phyloP scores from a whole-genome alignment of 129 eudicot genomes.

The Tanacetum coccineum region DNA sequence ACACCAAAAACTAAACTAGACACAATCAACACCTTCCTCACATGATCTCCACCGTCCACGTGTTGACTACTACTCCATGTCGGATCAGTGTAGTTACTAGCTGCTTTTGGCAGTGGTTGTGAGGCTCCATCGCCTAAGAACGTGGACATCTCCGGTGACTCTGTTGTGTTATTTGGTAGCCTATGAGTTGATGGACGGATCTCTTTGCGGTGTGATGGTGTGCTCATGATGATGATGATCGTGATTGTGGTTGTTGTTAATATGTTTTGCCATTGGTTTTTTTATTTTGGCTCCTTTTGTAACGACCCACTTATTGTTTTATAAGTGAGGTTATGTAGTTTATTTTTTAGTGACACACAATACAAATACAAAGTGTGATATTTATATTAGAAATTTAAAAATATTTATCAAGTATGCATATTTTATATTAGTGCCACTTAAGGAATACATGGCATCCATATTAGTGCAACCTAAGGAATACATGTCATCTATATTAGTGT shows the following conservation, averaged over 20 bases:
- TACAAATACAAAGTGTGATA: no score
- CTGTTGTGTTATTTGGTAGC: slow-evolving; percentile 36
- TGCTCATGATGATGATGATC: slow-evolving; percentile 15
- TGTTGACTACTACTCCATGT: slow-evolving; percentile 29
- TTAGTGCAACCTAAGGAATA: no score
- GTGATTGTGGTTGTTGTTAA: no score
- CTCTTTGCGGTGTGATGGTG: slow-evolving; percentile 36
- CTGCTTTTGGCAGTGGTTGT: slow-evolving; percentile 60
- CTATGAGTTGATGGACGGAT: slow-evolving; percentile 93
- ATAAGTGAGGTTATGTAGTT: no score
- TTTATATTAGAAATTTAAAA: no score
- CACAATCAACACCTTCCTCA: slow-evolving; percentile 42
- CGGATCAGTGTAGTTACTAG: slow-evolving; percentile 45
- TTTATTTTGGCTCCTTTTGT: not conserved
- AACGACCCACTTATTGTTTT: no score
- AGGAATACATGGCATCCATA: no score
- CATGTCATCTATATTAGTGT: no score
- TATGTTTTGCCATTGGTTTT: not conserved
- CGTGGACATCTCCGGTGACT: slow-evolving; percentile 44
- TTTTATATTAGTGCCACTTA: no score
- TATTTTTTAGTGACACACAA: no score
- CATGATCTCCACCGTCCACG: slow-evolving; percentile 36
- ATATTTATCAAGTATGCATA: no score
- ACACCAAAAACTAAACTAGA: slow-evolving; percentile 64
- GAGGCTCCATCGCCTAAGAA: slow-evolving; percentile 49